Evolutionary conservation across 495 filamentous ascomycete genomes (phyloP).

Genomic region (Penicillium daleae): DNA sequence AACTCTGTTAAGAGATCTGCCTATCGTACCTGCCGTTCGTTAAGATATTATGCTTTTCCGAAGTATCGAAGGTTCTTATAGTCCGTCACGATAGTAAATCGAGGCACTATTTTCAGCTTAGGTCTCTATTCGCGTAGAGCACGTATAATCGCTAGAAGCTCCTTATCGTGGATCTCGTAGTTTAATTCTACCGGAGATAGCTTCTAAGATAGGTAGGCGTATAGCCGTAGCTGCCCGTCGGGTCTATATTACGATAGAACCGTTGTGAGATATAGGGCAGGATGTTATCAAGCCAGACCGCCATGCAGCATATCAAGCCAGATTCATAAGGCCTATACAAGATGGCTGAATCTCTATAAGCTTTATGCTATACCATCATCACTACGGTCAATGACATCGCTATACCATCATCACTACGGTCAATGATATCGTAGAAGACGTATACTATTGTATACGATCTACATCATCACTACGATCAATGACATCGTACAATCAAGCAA

Average conservation of each 20-base stretch:
- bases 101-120: background rate
- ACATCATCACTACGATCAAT: too few species aligned
- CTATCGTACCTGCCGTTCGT: background rate
- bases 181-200: background rate
- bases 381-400: too few species aligned
- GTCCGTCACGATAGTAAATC: background rate
- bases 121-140: conserved; percentile 3
- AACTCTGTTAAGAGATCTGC: background rate
- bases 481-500: too few species aligned
- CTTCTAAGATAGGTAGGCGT: conserved; percentile 1
- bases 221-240: background rate
- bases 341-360: too few species aligned
- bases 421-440: too few species aligned
- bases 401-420: too few species aligned
- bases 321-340: too few species aligned
- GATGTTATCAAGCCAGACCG: too few species aligned
- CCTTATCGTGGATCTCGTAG: conserved; percentile 4
- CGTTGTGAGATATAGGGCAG: too few species aligned
- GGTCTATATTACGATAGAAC: background rate
- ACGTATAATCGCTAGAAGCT: conserved; percentile 1
- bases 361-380: too few species aligned
- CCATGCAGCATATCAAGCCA: too few species aligned
- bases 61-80: conserved; percentile 7
- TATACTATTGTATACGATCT: too few species aligned
- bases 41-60: conserved; percentile 2